Evolutionary conservation across 1,139 yeast species (phyloP).

Genomic region (Scheffersomyces insectosa): DNA sequence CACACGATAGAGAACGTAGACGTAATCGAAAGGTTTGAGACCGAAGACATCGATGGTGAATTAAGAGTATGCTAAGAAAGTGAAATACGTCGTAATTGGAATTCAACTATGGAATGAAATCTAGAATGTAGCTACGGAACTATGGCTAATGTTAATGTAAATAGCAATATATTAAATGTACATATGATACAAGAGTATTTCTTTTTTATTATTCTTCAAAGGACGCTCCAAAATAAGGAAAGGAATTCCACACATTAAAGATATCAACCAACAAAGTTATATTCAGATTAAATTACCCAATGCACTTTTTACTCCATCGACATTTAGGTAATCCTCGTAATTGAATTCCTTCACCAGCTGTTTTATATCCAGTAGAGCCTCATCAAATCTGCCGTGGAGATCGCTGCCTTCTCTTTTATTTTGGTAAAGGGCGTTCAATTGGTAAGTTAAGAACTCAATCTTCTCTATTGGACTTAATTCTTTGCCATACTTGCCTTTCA

Average conservation of each 20-base stretch:
- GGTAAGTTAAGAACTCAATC: conserved; percentile 24
- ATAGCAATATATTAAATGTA: conserved; percentile 3
- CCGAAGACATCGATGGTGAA: conserved; percentile 28
- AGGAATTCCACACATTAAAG: too few species aligned
- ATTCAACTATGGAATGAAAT: conserved; percentile 6
- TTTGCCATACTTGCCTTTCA: conserved; percentile 18
- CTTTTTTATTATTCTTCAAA: background rate
- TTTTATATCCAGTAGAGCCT: conserved; percentile 10
- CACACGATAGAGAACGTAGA: conserved; percentile 80
- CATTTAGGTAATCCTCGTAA: conserved; percentile 14
- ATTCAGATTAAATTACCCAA: conserved; percentile 10
- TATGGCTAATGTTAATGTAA: conserved; percentile 3
- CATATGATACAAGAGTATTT: conserved; percentile 2
- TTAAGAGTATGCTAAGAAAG: conserved; percentile 29
- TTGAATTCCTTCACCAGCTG: conserved; percentile 16
- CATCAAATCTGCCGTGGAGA: background rate
- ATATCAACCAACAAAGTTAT: too few species aligned
- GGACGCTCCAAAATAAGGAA: too few species aligned
- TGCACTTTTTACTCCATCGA: conserved; percentile 13
- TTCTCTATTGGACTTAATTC: conserved; percentile 21
- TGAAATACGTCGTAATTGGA: background rate
- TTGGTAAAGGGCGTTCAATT: conserved; percentile 6
- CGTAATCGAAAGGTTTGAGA: conserved; percentile 50
- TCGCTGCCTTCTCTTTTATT: background rate
- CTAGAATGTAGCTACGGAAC: background rate